Percentiles rank a stretch among this genome's conserved stretches.
These are phyloP conservation scores for Massarina eburnea DNA, from an alignment of 2,329 filamentous ascomycete genomes.

Conservation along the genomic window DNA sequence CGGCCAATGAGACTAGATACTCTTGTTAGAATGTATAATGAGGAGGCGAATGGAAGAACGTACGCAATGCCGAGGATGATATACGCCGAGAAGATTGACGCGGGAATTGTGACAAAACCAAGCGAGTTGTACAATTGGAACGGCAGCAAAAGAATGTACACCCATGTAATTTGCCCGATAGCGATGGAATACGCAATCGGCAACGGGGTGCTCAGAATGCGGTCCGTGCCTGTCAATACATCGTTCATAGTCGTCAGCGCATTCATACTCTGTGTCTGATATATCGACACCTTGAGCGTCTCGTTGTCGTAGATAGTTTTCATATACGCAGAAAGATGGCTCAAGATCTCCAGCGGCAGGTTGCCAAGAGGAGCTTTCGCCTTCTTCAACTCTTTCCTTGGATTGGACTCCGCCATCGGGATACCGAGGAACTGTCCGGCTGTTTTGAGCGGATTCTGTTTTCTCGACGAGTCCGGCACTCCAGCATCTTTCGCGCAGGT, in stretches of 20 bases:
- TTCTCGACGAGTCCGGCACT: conserved; percentile 33
- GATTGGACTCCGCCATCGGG: conserved; percentile 74
- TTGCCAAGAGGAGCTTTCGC: conserved; percentile 73
- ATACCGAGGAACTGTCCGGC: conserved; percentile 73
- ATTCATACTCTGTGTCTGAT: conserved; percentile 62
- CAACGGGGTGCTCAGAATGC: conserved; percentile 77
- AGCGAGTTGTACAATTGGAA: conserved; percentile 72
- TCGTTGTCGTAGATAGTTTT: conserved; percentile 61
- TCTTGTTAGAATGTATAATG: background rate
- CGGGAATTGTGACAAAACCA: conserved; percentile 75
- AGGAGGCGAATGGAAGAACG: conserved; percentile 2
- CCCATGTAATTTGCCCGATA: conserved; percentile 82
- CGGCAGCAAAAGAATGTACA: conserved; percentile 77
- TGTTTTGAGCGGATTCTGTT: conserved; percentile 53
- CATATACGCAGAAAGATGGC: conserved; percentile 67
- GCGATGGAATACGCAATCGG: conserved; percentile 83
- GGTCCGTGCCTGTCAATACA: conserved; percentile 69
- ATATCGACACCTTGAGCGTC: conserved; percentile 59
- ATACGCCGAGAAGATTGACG: conserved; percentile 69
- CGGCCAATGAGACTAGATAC: conserved; percentile 62
- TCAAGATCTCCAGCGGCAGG: conserved; percentile 76
- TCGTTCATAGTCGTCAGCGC: conserved; percentile 68
- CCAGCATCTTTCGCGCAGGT: conserved; percentile 66
- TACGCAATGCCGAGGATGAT: conserved; percentile 75
- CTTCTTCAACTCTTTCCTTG: conserved; percentile 72